Base-by-base conservation (phyloP, 352 stramenopile genomes). In the Peronospora belbahrii region DNA sequence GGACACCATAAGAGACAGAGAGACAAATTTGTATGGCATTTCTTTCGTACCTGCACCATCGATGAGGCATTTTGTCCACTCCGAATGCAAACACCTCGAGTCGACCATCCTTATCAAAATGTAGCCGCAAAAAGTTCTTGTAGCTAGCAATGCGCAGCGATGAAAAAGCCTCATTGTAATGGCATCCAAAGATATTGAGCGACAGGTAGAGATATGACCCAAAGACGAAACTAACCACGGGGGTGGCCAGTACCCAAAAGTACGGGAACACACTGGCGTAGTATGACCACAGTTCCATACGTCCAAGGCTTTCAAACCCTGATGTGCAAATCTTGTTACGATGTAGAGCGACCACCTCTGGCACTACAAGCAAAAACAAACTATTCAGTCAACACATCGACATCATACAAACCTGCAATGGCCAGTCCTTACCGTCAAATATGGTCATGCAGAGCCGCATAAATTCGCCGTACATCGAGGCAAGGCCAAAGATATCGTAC, bases 151-250 rank as follows among this genome's bases (percentile, higher is more conserved):
- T 89, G 24, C 81, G 82, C 41, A 95, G 64, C 19, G 84, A 80
- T 18, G 79, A 91, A 35, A 94, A 95, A 7, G 84, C 82, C 44
- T 95, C 84, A 57, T 95, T 94, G 72, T 92, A 95, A 64, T 95
- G 84, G 40, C 76, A 76, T 11, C 70, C 67, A 40, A 94, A 87
- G 9, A 90, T 65, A 43, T 92, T 94, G 57, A 95, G 67, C 36
- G 80, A 67, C 35, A 92, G 52, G 56, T 92, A 95, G 15, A 95
- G 52, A 53, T 95, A 95, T 28, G 70, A 56, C 32, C 83, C 82
- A 37, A 95, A 88, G 35, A 95, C 75, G 38, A 84, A 78, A 35
- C 77, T 79, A 2, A 83, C 70, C 2, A 91, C 67, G 6, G 83
- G 79, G 14, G 83, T 89, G 19, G 74, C 80, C 30, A 92, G 59